Evolutionary conservation across 2,329 filamentous ascomycete species (phyloP), one percentile per base, ranked within the genome.

Genomic region (Colletotrichum gigasporum): DNA sequence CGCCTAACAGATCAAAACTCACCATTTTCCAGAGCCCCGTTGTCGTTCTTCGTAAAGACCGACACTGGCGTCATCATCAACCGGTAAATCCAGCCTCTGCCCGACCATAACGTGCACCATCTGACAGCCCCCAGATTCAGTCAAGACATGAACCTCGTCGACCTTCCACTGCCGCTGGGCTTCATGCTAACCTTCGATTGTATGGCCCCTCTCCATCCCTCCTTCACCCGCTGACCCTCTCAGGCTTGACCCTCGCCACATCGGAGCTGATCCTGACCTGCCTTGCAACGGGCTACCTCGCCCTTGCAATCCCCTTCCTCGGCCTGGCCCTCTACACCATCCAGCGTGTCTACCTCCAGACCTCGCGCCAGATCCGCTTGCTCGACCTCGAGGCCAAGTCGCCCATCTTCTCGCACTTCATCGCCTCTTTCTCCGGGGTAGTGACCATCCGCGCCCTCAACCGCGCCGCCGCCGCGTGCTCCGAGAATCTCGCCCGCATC

Each of bases 371-470:
- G 52, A 67, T 82, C 4, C 76, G 80, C 5, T 69, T 79, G 1
- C 70, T 82, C 5, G 79, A 82, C 22, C 72, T 82, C 2, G 79
- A 82, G 59, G 72, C 76, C n/a, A 82, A 80, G 54, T 73, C 74
- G 1, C 80, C 80, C 2, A 59, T 81, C 2, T 80, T 61, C 42
- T 73, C 74, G 2, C 73, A 77, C 12, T 79, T 82, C 58, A 73
- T 79, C 14, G 85, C 87, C 58, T 82, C 81, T 0, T 68, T 85
- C 1, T 70, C 75, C 5, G 84, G 84, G 0, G 68, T 86, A 0
- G 67, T 78, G 2, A 86, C 83, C 1, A 80, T 87, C 47, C 80
- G 86, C 12, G 84, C 86, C 2, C 88, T 87, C 65, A 80, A 80
- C 7, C 87, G 85, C 85, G 75, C 81, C 32, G 68, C 73, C 3